These are phyloP conservation scores for Auricularia cornea DNA, from an alignment of 768 basidiomycete genomes.

Conservation along the genomic window DNA sequence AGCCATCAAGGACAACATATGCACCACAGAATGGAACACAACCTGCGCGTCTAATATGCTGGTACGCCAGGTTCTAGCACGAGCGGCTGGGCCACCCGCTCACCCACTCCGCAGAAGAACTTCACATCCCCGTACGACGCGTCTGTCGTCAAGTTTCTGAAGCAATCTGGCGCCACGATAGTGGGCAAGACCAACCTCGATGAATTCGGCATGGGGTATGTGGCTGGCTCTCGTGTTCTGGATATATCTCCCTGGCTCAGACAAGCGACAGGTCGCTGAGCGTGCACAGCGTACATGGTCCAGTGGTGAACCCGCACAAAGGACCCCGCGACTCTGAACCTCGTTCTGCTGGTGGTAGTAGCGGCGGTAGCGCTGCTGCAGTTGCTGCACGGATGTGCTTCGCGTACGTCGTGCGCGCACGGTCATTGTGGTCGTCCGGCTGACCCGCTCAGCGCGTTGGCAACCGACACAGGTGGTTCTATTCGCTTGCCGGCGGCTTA, in stretches of 20 bases:
- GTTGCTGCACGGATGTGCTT: constrained; percentile 79
- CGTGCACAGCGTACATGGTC: constrained; percentile 60
- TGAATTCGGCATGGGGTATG: constrained; percentile 97
- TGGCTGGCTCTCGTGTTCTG: constrained; percentile 1
- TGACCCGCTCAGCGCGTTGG: constrained; percentile 56
- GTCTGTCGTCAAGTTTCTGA: constrained; percentile 64
- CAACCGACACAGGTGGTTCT: constrained; percentile 95
- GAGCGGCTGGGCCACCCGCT: neutral
- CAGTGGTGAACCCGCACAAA: constrained; percentile 66
- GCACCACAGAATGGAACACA: constrained; percentile 52
- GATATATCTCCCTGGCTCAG: neutral
- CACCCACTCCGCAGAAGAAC: constrained; percentile 23
- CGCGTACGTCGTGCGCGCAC: constrained; percentile 50
- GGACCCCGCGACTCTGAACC: constrained; percentile 20
- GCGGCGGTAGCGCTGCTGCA: constrained; percentile 91
- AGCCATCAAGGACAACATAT: constrained; percentile 85
- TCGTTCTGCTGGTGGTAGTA: constrained; percentile 84
- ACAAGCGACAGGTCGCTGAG: constrained; percentile 62
- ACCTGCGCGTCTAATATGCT: constrained; percentile 79
- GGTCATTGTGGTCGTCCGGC: neutral
- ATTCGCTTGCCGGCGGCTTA: constrained; percentile 89
- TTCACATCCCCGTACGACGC: constrained; percentile 81
- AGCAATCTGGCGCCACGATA: constrained; percentile 55
- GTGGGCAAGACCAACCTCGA: constrained; percentile 92
- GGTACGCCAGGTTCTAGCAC: constrained; percentile 9